phyloP scores from a whole-genome alignment of 257 asterid species.

The Fraxinus cuspidata region DNA sequence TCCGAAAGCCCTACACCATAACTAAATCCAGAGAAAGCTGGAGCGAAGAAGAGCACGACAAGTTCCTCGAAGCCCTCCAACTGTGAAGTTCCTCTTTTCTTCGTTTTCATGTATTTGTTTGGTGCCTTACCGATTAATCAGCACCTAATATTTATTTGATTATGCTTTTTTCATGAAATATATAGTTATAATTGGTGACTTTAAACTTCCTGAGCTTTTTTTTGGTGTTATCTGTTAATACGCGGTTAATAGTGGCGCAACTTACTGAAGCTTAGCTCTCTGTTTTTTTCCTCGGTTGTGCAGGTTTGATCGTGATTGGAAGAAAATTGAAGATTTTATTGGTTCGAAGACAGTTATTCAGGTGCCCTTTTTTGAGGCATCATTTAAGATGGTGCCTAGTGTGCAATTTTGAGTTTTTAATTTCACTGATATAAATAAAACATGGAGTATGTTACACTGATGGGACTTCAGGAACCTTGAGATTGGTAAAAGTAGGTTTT shows the following conservation, averaged over 20 bases:
- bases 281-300: conserved; percentile 17
- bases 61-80: conserved; percentile 87
- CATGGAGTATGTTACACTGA: background rate
- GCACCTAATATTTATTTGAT: too few relatives aligned
- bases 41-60: conserved; percentile 90
- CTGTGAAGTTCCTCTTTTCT: conserved; percentile 47
- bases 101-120: background rate
- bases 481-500: too few relatives aligned
- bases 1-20: conserved; percentile 83
- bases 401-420: background rate
- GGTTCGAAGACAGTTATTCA: conserved; percentile 95
- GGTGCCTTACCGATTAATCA: too few relatives aligned
- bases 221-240: background rate
- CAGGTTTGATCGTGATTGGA: conserved; percentile 99
- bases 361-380: conserved; percentile 40
- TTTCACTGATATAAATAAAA: too few relatives aligned
- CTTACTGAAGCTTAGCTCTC: conserved; percentile 32
- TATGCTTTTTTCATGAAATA: background rate
- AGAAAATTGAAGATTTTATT: conserved; percentile 90
- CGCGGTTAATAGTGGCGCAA: background rate
- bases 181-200: background rate
- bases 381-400: background rate
- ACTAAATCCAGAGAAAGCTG: conserved; percentile 90
- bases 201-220: background rate
- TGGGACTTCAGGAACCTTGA: too few relatives aligned